Conservation (phyloP, 768 basidiomycete species). For the Exidia glandulosa region DNA sequence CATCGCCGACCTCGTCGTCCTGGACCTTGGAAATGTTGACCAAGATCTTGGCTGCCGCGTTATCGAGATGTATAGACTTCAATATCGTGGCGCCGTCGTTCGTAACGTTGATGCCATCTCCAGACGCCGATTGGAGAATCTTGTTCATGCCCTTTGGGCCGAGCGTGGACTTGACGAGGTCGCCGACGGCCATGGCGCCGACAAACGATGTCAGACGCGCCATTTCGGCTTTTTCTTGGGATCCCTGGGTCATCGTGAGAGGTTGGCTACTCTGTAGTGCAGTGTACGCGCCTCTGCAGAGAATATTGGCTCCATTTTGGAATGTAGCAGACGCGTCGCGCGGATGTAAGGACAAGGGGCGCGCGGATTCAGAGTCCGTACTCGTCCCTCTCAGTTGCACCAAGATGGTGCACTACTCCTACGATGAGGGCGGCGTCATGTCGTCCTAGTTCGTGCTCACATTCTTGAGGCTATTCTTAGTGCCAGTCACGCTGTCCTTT, state of each 20-base stretch:
- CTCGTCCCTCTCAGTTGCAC: background rate
- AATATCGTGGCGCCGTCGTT: constrained; percentile 99
- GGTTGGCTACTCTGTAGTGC: background rate
- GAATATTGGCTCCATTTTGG: background rate
- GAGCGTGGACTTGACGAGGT: constrained; percentile 95
- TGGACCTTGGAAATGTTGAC: constrained; percentile 99
- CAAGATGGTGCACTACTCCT: constrained; percentile 68
- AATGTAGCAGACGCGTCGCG: background rate
- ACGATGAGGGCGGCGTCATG: constrained; percentile 80
- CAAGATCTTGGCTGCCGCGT: constrained; percentile 96
- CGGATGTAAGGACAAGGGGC: background rate
- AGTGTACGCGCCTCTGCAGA: background rate
- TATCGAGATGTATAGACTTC: constrained; percentile 94
- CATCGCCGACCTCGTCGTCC: constrained; percentile 98
- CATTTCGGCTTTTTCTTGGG: constrained; percentile 93
- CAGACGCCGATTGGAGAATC: constrained; percentile 85
- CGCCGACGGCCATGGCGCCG: constrained; percentile 91
- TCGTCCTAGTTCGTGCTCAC: constrained; percentile 87
- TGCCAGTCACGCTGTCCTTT: constrained; percentile 54
- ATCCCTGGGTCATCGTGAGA: constrained; percentile 18
- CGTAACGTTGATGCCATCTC: constrained; percentile 90
- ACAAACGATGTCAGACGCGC: constrained; percentile 97
- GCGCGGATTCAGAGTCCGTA: background rate
- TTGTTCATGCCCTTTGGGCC: constrained; percentile 99
- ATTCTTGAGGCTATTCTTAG: constrained; percentile 70